These are phyloP conservation scores for Penicillium coprophilum DNA, from an alignment of 495 filamentous ascomycete species.

Conservation along the genomic window DNA sequence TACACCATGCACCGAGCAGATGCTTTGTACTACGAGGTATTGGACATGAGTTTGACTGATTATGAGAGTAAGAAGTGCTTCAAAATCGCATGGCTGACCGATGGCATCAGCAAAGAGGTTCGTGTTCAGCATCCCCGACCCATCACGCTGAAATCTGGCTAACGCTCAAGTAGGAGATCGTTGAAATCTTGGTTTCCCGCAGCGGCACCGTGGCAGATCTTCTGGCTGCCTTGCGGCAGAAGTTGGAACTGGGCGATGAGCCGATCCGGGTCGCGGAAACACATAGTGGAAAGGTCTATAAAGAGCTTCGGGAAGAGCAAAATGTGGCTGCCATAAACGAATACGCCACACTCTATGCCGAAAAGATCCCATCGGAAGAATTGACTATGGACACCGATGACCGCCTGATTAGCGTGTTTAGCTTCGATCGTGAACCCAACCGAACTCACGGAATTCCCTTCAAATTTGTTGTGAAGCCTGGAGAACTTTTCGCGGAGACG, in stretches of 20 bases:
- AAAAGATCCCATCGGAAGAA: constrained; percentile 80
- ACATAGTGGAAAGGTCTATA: constrained; percentile 74
- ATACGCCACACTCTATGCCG: constrained; percentile 78
- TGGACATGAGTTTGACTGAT: constrained; percentile 92
- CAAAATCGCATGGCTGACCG: constrained; percentile 78
- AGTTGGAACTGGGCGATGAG: constrained; percentile 75
- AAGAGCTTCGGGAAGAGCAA: constrained; percentile 63
- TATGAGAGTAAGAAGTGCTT: constrained; percentile 84
- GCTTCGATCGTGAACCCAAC: constrained; percentile 84
- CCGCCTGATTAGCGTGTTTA: constrained; percentile 72
- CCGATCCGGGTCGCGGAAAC: constrained; percentile 71
- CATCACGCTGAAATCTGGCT: constrained; percentile 13
- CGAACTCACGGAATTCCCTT: constrained; percentile 85
- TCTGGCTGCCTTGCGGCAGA: constrained; percentile 69
- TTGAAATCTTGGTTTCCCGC: constrained; percentile 81
- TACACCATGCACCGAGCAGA: constrained; percentile 70
- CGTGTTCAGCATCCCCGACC: constrained; percentile 21
- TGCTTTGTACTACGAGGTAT: constrained; percentile 81
- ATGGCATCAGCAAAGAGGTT: constrained; percentile 89
- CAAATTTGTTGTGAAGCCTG: constrained; percentile 80
- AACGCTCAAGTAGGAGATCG: constrained; percentile 55
- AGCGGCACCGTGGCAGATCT: constrained; percentile 76
- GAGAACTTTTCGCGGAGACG: constrained; percentile 84
- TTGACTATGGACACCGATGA: constrained; percentile 55
- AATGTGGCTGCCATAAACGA: constrained; percentile 75